These are phyloP conservation scores for Ophiostoma quercus DNA, from an alignment of 2,329 filamentous ascomycete species.

Conservation along the genomic window DNA sequence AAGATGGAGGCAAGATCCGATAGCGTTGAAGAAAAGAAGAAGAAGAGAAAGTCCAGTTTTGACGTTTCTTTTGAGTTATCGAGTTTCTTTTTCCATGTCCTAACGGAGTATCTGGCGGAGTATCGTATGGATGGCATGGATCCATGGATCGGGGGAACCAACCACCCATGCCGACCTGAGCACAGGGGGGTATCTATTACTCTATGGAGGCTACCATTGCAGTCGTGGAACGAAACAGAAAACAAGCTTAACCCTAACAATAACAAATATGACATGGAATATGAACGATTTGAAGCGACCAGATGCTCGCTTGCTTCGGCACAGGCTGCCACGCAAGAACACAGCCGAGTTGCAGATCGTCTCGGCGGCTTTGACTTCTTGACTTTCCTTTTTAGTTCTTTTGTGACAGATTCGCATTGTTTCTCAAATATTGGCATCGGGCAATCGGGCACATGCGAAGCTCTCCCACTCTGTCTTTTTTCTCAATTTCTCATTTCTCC, in stretches of 20 bases:
- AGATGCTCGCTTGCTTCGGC: not conserved
- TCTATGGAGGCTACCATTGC: too few species aligned
- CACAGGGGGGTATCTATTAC: too few species aligned
- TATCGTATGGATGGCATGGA: not conserved
- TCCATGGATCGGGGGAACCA: not conserved
- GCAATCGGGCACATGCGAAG: not conserved
- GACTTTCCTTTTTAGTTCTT: too few species aligned
- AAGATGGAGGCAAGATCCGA: not conserved
- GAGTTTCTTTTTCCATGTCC: not conserved
- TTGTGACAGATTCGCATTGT: too few species aligned
- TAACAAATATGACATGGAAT: too few species aligned
- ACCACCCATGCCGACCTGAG: not conserved
- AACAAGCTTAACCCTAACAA: not conserved
- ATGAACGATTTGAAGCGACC: too few species aligned
- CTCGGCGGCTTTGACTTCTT: too few species aligned
- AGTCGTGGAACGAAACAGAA: too few species aligned
- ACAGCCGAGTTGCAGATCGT: not conserved
- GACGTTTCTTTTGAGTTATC: not conserved
- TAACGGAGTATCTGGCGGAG: constrained; percentile 8
- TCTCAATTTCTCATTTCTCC: not conserved
- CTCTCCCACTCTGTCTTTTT: not conserved
- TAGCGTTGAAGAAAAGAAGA: too few species aligned
- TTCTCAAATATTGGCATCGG: not conserved
- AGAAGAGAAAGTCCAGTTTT: not conserved
- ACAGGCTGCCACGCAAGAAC: not conserved